Percentiles rank a stretch among this genome's conserved stretches.
These are phyloP conservation scores for Venturia carpophila DNA, from an alignment of 2,329 filamentous ascomycete species.

Conservation along the genomic window DNA sequence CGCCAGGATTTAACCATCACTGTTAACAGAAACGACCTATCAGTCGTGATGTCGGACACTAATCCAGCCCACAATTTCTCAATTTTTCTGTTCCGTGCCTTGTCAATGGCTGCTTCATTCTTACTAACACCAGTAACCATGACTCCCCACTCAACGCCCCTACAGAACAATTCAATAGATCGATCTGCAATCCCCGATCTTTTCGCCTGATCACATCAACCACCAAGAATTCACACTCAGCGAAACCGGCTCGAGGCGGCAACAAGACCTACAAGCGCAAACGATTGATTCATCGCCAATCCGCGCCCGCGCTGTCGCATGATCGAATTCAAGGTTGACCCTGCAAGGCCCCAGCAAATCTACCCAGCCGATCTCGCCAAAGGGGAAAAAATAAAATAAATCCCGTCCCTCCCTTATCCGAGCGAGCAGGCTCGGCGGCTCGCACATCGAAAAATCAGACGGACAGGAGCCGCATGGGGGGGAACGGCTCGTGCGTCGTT, in stretches of 20 bases:
- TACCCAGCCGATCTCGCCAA: neutral
- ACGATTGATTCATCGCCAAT: too few relatives aligned
- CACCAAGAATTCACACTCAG: neutral
- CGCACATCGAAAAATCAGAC: neutral
- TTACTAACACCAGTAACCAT: neutral
- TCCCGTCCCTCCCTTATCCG: neutral
- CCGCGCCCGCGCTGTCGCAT: neutral
- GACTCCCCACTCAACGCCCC: neutral
- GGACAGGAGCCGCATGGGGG: neutral
- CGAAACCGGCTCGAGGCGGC: neutral
- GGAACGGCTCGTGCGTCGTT: constrained; percentile 2
- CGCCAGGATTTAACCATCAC: too few relatives aligned
- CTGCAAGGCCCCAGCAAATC: neutral
- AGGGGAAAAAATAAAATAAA: too few relatives aligned
- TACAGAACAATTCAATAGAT: neutral
- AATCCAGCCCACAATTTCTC: neutral
- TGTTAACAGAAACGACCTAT: neutral
- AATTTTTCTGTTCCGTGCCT: neutral
- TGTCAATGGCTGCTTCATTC: neutral
- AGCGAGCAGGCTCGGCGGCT: neutral
- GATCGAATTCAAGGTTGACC: constrained; percentile 10
- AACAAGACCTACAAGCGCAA: neutral
- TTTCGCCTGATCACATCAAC: neutral
- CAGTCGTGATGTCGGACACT: neutral
- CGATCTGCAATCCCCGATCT: neutral